phyloP scores from a whole-genome alignment of 2,329 filamentous ascomycete genomes.

The Ceratocystis huliohia region DNA sequence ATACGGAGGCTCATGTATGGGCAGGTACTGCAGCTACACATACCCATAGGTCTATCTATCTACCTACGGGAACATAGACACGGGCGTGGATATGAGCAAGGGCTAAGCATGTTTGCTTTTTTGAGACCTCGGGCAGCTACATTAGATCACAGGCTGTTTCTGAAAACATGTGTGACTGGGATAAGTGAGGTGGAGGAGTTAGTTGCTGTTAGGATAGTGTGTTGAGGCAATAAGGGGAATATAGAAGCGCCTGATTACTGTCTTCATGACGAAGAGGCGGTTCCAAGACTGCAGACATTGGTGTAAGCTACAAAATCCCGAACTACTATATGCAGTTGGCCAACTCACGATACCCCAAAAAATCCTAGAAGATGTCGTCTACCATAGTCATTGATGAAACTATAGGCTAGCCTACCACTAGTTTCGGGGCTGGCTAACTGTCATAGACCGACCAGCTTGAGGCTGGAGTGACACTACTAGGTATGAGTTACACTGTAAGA shows the following conservation, averaged over 20 bases:
- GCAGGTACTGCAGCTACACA: not conserved
- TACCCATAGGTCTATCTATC: not conserved
- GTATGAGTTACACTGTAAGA: not conserved
- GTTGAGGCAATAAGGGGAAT: no score
- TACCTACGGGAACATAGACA: not conserved
- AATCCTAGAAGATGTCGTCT: no score
- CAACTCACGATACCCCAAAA: no score
- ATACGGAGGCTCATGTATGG: not conserved
- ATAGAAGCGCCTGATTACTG: no score
- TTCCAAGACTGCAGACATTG: no score
- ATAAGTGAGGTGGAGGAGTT: not conserved
- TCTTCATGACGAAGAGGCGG: no score
- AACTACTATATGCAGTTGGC: no score
- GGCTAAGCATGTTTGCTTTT: not conserved
- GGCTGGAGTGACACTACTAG: conserved; percentile 3
- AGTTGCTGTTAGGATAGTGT: not conserved
- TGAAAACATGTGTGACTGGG: not conserved
- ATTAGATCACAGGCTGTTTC: not conserved
- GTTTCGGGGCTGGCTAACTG: not conserved
- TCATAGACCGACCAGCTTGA: not conserved
- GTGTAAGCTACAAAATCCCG: no score
- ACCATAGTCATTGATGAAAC: not conserved
- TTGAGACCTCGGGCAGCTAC: not conserved
- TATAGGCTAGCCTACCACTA: not conserved
- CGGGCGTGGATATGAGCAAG: not conserved